Evolutionary conservation across 352 stramenopile genomes (phyloP).

Genomic region (Globisporangium radiosum): DNA sequence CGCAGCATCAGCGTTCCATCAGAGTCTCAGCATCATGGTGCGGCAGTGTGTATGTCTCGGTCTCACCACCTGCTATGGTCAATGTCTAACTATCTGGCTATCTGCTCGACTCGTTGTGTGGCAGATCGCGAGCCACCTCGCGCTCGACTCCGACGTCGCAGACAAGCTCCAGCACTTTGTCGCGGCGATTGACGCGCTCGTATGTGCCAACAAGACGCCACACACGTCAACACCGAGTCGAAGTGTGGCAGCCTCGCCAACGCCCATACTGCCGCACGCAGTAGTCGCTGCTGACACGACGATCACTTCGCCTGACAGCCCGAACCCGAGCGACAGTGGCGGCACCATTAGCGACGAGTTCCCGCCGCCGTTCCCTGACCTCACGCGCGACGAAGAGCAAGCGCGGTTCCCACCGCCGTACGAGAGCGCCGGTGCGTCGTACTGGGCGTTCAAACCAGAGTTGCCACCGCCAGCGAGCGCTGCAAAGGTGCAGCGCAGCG

Average conservation of each 20-base stretch:
- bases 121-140: conserved; percentile 24
- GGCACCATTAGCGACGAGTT: conserved; percentile 8
- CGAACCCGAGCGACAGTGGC: not conserved
- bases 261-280: not conserved
- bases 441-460: conserved; percentile 16
- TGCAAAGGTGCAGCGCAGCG: not conserved
- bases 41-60: not conserved
- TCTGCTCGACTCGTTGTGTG: not conserved
- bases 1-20: conserved; percentile 29
- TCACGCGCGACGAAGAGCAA: conserved; percentile 11
- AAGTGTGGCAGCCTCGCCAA: too few relatives aligned
- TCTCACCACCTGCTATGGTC: not conserved
- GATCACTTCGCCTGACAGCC: too few relatives aligned
- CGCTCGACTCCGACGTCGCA: conserved; percentile 19
- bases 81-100: not conserved
- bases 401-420: conserved; percentile 30
- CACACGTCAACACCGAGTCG: not conserved
- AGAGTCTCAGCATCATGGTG: conserved; percentile 31
- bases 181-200: conserved; percentile 20
- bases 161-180: conserved; percentile 31
- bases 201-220: not conserved
- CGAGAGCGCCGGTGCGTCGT: conserved; percentile 19
- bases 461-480: conserved; percentile 1
- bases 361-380: conserved; percentile 34
- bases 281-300: conserved; percentile 6